Evolutionary conservation across 2,329 filamentous ascomycete species (phyloP), one percentile per base, ranked within the genome.

Genomic region (Colletotrichum tabaci): DNA sequence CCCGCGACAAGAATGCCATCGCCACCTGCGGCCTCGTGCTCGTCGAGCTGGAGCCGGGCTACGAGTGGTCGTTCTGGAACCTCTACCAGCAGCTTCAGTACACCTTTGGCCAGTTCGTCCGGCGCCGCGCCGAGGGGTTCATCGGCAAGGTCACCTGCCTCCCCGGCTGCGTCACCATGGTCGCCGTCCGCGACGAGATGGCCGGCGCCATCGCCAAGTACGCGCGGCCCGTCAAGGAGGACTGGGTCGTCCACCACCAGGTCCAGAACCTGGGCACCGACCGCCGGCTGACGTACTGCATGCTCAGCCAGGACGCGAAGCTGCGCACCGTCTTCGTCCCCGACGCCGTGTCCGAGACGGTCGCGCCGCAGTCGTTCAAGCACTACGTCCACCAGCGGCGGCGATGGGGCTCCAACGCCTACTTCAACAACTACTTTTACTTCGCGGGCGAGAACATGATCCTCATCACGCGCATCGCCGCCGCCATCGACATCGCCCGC

Each of bases 391-490:
- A 75, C 55, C 79, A 81, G 69, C 74, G 79, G 2, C 77, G 79
- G 6, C 74, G 79, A 9, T 81, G 79, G 79, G 79, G 79, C 3
- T 79, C 77, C 2, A 81, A 81, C 16, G 79, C 79, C 6, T 81
- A 81, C 66, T 81, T 80, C 70, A 81, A 81, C 76, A 81, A 81
- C 52, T 81, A 79, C 56, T 81, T 79, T 47, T 81, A 81, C 44
- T 72, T 77, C 1, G 74, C 72, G 6, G 79, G 79, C 16, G 76
- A 79, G 50, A 78, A 79, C 38, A 80, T 81, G 78, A 88, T 83
- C 66, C 86, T 74, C 21, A 68, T 81, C 21, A 81, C 79, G 3
- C 77, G 79, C 0, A 73, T 81, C 9, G 77, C 75, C 1, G 77
- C 79, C 0, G 74, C 75, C 0, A 74, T 81, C 1, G 79, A 81